phyloP scores from a whole-genome alignment of 805 yeast species.

The Alloascoidea africana region DNA sequence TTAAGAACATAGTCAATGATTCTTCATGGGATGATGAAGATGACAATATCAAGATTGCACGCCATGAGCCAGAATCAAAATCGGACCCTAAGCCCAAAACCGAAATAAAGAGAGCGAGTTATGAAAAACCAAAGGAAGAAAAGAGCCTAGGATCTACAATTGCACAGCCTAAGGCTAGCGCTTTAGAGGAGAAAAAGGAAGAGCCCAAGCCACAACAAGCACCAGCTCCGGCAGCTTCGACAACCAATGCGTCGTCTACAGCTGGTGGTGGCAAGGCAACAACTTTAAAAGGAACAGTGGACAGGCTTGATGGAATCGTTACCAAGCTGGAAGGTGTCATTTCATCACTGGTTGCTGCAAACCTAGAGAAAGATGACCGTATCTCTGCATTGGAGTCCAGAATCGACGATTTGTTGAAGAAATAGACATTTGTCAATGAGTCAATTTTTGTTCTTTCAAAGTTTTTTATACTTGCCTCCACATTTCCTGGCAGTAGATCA shows the following conservation, averaged over 20 bases:
- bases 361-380: slow-evolving; percentile 50
- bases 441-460: neutral
- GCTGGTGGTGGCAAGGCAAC: slow-evolving; percentile 28
- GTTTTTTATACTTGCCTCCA: neutral
- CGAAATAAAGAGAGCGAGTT: neutral
- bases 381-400: slow-evolving; percentile 43
- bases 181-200: slow-evolving; percentile 1
- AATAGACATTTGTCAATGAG: slow-evolving; percentile 13
- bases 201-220: slow-evolving; percentile 5
- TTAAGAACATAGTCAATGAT: slow-evolving; percentile 8
- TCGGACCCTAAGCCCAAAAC: slow-evolving; percentile 8
- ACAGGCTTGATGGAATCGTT: slow-evolving; percentile 45
- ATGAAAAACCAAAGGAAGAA: neutral
- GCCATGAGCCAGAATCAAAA: slow-evolving; percentile 8
- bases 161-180: neutral
- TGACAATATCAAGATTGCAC: slow-evolving; percentile 7
- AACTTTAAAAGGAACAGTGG: slow-evolving; percentile 59
- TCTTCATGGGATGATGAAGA: slow-evolving; percentile 23
- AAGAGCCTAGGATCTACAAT: neutral
- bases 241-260: slow-evolving; percentile 10
- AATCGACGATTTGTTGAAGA: slow-evolving; percentile 36
- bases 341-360: slow-evolving; percentile 31
- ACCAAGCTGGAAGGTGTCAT: slow-evolving; percentile 41
- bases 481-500: too few relatives aligned
- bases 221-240: slow-evolving; percentile 4